phyloP scores from a whole-genome alignment of 75 land plant species.

The Larix kaempferi region DNA sequence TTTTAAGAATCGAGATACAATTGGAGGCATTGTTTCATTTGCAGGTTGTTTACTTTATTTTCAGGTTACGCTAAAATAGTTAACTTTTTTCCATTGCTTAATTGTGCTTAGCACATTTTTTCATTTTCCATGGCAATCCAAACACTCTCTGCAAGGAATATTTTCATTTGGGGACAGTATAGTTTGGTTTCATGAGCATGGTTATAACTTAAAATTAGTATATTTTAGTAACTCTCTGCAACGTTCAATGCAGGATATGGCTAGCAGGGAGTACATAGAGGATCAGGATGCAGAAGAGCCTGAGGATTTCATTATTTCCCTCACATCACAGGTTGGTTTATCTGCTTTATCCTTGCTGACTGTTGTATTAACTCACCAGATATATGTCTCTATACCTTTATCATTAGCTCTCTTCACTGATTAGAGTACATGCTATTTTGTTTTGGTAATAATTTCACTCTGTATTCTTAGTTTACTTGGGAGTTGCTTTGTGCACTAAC shows the following conservation, averaged over 20 bases:
- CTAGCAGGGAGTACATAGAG: slow-evolving; percentile 64
- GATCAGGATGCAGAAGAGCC: slow-evolving; percentile 99
- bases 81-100: background rate
- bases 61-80: background rate
- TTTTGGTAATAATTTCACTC: background rate
- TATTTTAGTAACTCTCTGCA: background rate
- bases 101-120: background rate
- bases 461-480: too few species aligned
- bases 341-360: background rate
- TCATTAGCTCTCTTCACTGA: background rate
- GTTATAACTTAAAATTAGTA: background rate
- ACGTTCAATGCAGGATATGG: slow-evolving; percentile 56
- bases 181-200: too few species aligned
- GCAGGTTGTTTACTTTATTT: slow-evolving; percentile 42
- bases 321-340: slow-evolving; percentile 77
- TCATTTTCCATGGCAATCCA: background rate
- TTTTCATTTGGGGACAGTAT: background rate
- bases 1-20: slow-evolving; percentile 96
- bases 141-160: background rate
- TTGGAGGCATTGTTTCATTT: slow-evolving; percentile 82
- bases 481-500: too few species aligned
- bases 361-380: background rate
- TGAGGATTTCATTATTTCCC: slow-evolving; percentile 91
- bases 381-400: background rate
- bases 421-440: background rate